phyloP scores from a whole-genome alignment of 352 stramenopile genomes.

The Globisporangium canariense region DNA sequence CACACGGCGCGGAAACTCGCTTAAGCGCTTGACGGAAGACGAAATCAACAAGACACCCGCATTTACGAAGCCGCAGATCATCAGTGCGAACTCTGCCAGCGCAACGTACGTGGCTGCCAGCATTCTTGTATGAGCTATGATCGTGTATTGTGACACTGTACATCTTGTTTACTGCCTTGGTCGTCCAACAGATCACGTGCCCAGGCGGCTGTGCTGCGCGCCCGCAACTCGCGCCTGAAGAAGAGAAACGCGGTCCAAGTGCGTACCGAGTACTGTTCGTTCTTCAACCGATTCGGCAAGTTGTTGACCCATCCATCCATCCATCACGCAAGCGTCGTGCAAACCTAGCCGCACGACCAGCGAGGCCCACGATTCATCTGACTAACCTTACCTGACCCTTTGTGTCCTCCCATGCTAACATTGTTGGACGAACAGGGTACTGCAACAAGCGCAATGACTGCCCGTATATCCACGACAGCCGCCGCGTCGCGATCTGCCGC shows the following conservation, averaged over 20 bases:
- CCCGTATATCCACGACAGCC: conserved; percentile 82
- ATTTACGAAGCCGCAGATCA: conserved; percentile 10
- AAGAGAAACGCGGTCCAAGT: conserved; percentile 24
- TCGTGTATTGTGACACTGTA: neutral
- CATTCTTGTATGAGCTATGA: neutral
- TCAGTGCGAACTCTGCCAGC: conserved; percentile 17
- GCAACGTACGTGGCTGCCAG: conserved; percentile 28
- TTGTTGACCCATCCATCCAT: conserved; percentile 8
- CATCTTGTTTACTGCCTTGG: neutral
- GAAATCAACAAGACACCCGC: conserved; percentile 17
- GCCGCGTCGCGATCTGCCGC: conserved; percentile 73
- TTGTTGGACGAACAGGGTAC: conserved; percentile 37
- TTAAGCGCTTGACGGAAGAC: conserved; percentile 37
- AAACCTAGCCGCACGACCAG: neutral
- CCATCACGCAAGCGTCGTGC: neutral
- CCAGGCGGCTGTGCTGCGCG: conserved; percentile 48
- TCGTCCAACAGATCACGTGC: conserved; percentile 28
- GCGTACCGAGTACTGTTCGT: conserved; percentile 76
- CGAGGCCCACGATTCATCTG: neutral
- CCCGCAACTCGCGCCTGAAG: conserved; percentile 37
- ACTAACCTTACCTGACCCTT: conserved; percentile 1
- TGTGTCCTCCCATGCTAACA: conserved; percentile 3
- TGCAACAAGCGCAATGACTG: conserved; percentile 82
- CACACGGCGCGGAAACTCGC: conserved; percentile 34
- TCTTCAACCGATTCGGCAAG: conserved; percentile 84